phyloP scores from a whole-genome alignment of 805 yeast genomes.

The Hanseniaspora vineae region DNA sequence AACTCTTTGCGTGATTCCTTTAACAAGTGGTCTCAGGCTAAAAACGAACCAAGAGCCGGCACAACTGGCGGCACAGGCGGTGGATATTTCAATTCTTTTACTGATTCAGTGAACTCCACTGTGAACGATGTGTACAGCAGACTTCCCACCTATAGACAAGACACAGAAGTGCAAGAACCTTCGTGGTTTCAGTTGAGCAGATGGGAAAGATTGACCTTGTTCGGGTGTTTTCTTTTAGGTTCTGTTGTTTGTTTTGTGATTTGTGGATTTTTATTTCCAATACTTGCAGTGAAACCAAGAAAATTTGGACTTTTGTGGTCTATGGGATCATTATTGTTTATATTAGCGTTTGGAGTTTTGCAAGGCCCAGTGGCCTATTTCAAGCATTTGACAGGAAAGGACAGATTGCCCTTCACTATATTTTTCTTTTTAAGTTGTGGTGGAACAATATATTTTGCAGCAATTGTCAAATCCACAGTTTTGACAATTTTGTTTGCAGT shows the following conservation, averaged over 20 bases:
- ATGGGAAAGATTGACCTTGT: slow-evolving; percentile 69
- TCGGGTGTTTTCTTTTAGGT: slow-evolving; percentile 63
- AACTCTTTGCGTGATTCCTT: slow-evolving; percentile 26
- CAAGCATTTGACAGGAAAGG: slow-evolving; percentile 59
- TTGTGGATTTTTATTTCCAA: slow-evolving; percentile 78
- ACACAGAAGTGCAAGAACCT: slow-evolving; percentile 46
- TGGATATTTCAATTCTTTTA: not conserved
- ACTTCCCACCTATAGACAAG: slow-evolving; percentile 50
- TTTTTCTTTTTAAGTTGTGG: slow-evolving; percentile 74
- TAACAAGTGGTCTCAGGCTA: slow-evolving; percentile 26
- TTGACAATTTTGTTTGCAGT: slow-evolving; percentile 65
- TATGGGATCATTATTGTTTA: slow-evolving; percentile 76
- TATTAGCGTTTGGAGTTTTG: slow-evolving; percentile 76
- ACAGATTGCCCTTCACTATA: slow-evolving; percentile 65
- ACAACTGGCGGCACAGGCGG: slow-evolving; percentile 1
- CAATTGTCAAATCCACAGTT: slow-evolving; percentile 52
- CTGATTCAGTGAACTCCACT: slow-evolving; percentile 25
- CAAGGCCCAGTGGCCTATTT: slow-evolving; percentile 85
- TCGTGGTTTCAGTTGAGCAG: slow-evolving; percentile 63
- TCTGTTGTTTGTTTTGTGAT: slow-evolving; percentile 70
- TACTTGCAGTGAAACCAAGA: slow-evolving; percentile 76
- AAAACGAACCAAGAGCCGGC: slow-evolving; percentile 4
- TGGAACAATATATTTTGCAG: slow-evolving; percentile 66
- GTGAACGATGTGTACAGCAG: slow-evolving; percentile 49
- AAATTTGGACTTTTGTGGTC: slow-evolving; percentile 90